These are phyloP conservation scores for Pythium chondricola DNA, from an alignment of 352 stramenopile genomes.

Conservation along the genomic window DNA sequence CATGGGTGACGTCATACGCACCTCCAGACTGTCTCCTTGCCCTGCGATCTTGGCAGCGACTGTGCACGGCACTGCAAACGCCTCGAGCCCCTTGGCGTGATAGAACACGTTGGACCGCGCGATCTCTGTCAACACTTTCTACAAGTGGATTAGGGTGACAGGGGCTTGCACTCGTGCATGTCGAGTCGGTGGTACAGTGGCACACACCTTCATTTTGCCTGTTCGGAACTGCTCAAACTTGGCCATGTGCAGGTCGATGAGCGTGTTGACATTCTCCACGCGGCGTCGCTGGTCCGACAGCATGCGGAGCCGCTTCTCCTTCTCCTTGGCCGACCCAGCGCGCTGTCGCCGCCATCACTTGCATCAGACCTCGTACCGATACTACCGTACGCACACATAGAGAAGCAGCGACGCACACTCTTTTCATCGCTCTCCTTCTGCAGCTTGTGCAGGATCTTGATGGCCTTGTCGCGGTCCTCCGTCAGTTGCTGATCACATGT, in stretches of 20 bases:
- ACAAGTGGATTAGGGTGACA: background rate
- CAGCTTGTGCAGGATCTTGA: constrained; percentile 72
- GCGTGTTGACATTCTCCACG: constrained; percentile 72
- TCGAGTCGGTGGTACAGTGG: too few species aligned
- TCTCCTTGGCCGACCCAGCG: constrained; percentile 45
- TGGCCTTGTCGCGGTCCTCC: constrained; percentile 73
- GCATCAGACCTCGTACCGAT: background rate
- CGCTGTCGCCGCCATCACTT: constrained; percentile 24
- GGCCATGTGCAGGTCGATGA: constrained; percentile 69
- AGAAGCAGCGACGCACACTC: constrained; percentile 21
- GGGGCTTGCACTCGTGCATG: background rate
- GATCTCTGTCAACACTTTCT: constrained; percentile 75
- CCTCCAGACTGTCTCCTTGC: constrained; percentile 7
- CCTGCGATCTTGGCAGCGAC: constrained; percentile 32
- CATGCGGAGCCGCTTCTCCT: constrained; percentile 78
- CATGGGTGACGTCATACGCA: background rate
- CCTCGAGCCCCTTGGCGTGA: constrained; percentile 68
- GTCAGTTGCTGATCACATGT: constrained; percentile 43
- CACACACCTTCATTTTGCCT: constrained; percentile 77
- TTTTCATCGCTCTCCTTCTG: constrained; percentile 76
- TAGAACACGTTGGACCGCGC: constrained; percentile 70
- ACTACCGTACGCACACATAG: too few species aligned
- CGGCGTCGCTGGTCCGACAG: constrained; percentile 78
- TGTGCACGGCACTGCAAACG: constrained; percentile 53
- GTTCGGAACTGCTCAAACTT: constrained; percentile 70